Evolutionary conservation across 2,329 filamentous ascomycete species (phyloP).

Genomic region (Trichoderma sp.): DNA sequence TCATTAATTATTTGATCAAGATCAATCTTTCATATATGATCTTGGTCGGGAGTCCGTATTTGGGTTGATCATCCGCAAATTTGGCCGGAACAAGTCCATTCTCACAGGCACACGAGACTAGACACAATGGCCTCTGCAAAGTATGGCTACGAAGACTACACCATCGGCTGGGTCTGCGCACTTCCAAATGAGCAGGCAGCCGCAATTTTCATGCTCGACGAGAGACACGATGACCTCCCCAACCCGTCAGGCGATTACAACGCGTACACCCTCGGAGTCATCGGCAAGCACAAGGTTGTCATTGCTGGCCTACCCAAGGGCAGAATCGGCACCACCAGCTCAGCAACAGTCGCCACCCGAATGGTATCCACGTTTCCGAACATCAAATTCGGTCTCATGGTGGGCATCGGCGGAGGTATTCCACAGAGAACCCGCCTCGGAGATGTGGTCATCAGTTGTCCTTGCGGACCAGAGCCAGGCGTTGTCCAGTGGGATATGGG

Average conservation of each 20-base stretch:
- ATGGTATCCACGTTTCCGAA: slow-evolving; percentile 41
- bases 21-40: too few species aligned
- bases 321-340: slow-evolving; percentile 37
- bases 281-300: slow-evolving; percentile 39
- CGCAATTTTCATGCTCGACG: slow-evolving; percentile 32
- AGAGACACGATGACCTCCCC: slow-evolving; percentile 25
- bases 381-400: slow-evolving; percentile 31
- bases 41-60: not conserved
- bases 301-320: slow-evolving; percentile 40
- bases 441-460: slow-evolving; percentile 32
- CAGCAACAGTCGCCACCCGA: slow-evolving; percentile 37
- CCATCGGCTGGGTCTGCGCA: slow-evolving; percentile 36
- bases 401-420: slow-evolving; percentile 33
- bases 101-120: too few species aligned
- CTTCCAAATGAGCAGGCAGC: slow-evolving; percentile 32
- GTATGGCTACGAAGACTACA: slow-evolving; percentile 30
- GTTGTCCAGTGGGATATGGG: slow-evolving; percentile 31
- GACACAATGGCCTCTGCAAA: not conserved
- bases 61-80: not conserved
- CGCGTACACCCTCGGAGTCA: slow-evolving; percentile 35
- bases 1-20: not conserved
- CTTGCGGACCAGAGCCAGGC: slow-evolving; percentile 14
- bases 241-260: slow-evolving; percentile 27
- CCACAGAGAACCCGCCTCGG: slow-evolving; percentile 31
- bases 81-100: not conserved